A percentile compares a stretch with the other conserved stretches of the same genome.
Evolutionary conservation across 306 rosid genomes (phyloP).

Genomic region (Casuarina glauca): DNA sequence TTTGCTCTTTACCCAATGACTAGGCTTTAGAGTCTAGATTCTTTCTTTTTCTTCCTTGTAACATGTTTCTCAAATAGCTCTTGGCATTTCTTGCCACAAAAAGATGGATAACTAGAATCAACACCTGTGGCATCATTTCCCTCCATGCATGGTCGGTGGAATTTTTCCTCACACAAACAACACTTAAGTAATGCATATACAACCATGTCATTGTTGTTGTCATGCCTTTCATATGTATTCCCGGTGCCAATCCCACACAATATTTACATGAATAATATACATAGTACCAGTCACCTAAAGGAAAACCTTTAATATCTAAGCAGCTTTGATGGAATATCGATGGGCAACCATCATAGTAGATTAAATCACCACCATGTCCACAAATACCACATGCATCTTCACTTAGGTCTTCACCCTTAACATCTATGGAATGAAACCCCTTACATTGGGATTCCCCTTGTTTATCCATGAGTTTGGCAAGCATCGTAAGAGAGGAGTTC

Average conservation of each 20-base stretch:
- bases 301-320: constrained; percentile 75
- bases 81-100: constrained; percentile 76
- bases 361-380: constrained; percentile 96
- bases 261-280: constrained; percentile 86
- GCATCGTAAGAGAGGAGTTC: constrained; percentile 77
- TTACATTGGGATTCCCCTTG: constrained; percentile 64
- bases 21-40: too few species aligned
- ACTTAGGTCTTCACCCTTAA: constrained; percentile 83
- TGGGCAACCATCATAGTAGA: constrained; percentile 95
- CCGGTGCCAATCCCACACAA: constrained; percentile 56
- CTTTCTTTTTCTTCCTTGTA: too few species aligned
- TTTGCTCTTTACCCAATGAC: too few species aligned
- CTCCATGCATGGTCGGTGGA: constrained; percentile 60
- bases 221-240: constrained; percentile 38
- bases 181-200: constrained; percentile 49
- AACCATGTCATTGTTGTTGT: constrained; percentile 26
- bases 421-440: constrained; percentile 66
- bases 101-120: constrained; percentile 35
- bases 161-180: constrained; percentile 73
- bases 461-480: constrained; percentile 84
- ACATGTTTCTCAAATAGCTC: constrained; percentile 41
- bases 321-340: constrained; percentile 94
- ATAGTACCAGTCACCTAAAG: constrained; percentile 93
- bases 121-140: constrained; percentile 37
- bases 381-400: constrained; percentile 96